These are phyloP conservation scores for Puccinia horiana DNA, from an alignment of 1,284 basidiomycete genomes.

Conservation along the genomic window DNA sequence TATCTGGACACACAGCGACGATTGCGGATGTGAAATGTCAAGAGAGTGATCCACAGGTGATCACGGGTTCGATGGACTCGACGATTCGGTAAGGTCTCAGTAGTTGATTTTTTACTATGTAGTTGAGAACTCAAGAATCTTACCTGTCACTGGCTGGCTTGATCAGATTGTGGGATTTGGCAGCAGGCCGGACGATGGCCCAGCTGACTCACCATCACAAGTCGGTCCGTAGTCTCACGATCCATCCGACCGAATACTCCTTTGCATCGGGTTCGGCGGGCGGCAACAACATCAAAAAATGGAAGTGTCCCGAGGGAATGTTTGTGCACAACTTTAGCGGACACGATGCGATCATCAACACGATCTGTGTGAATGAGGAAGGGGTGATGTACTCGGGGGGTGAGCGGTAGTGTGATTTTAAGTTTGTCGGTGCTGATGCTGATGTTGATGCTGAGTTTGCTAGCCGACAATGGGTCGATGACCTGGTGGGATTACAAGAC, in stretches of 20 bases:
- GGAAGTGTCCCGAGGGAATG: slow-evolving; percentile 93
- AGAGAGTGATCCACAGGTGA: slow-evolving; percentile 93
- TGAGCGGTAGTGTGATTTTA: slow-evolving; percentile 59
- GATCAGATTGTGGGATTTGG: slow-evolving; percentile 89
- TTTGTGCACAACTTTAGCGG: slow-evolving; percentile 95
- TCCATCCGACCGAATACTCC: slow-evolving; percentile 92
- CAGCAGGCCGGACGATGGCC: slow-evolving; percentile 91
- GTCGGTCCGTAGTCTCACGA: slow-evolving; percentile 85
- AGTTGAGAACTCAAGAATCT: neutral
- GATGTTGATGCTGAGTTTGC: neutral
- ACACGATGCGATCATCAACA: slow-evolving; percentile 97
- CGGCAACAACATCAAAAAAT: slow-evolving; percentile 98
- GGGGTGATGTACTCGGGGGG: slow-evolving; percentile 96
- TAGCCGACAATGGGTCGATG: slow-evolving; percentile 84
- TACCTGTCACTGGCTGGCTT: neutral
- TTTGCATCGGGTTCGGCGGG: slow-evolving; percentile 93
- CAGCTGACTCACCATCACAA: slow-evolving; percentile 99
- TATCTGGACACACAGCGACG: slow-evolving; percentile 89
- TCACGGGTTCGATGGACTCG: slow-evolving; percentile 97
- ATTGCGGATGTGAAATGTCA: slow-evolving; percentile 92
- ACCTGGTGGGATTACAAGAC: slow-evolving; percentile 93
- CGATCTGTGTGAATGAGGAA: slow-evolving; percentile 86
- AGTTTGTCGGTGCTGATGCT: neutral
- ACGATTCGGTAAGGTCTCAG: slow-evolving; percentile 73
- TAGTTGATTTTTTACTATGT: neutral